Evolutionary conservation across 257 asterid genomes (phyloP).

Genomic region (Solanum pinnatisectum): DNA sequence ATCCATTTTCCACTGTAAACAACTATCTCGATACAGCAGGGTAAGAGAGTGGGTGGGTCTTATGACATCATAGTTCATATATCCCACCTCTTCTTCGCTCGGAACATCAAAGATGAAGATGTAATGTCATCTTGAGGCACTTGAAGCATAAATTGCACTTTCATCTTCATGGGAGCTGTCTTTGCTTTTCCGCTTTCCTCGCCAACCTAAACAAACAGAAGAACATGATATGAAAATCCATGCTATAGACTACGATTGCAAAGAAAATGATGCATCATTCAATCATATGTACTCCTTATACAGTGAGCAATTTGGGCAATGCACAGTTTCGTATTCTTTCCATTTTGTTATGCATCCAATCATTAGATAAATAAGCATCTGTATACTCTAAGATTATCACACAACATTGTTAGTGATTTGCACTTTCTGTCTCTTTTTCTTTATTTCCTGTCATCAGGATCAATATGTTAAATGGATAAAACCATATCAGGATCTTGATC

Average conservation of each 20-base stretch:
- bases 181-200: slow-evolving; percentile 73
- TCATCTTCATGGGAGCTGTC: slow-evolving; percentile 88
- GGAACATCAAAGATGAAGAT: slow-evolving; percentile 72
- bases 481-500: not conserved
- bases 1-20: not conserved
- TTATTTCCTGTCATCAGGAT: not conserved
- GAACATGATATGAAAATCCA: not conserved
- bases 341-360: not conserved
- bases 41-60: not conserved
- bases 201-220: slow-evolving; percentile 47
- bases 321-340: not conserved
- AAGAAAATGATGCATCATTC: not conserved
- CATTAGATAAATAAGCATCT: not conserved
- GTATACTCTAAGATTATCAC: not conserved
- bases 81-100: slow-evolving; percentile 95
- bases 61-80: slow-evolving; percentile 16
- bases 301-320: not conserved
- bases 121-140: slow-evolving; percentile 81
- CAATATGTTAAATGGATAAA: not conserved
- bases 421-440: not conserved
- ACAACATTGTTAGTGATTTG: not conserved
- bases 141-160: slow-evolving; percentile 89
- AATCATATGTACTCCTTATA: not conserved
- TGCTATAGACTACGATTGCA: not conserved
- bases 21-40: not conserved